phyloP scores from a whole-genome alignment of 768 basidiomycete species.

The Lactarius indigo region DNA sequence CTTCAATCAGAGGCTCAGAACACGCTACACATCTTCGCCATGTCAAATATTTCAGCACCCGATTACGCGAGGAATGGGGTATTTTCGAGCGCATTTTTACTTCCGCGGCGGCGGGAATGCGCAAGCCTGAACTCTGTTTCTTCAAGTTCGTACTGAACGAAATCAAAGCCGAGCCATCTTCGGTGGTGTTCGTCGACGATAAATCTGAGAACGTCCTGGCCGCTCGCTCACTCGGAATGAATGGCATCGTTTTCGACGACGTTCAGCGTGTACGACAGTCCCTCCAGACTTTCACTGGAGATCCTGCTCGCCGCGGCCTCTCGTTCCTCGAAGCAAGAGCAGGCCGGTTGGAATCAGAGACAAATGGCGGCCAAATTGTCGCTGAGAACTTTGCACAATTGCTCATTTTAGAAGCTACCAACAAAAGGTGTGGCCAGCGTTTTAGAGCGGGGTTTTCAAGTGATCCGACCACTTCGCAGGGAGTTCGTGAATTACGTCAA shows the following conservation, averaged over 20 bases:
- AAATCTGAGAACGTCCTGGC: conserved; percentile 56
- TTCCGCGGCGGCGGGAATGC: conserved; percentile 48
- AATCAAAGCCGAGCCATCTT: conserved; percentile 43
- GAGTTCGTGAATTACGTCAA: conserved; percentile 39
- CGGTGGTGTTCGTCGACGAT: conserved; percentile 57
- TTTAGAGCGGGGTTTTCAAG: background rate
- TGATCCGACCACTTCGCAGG: conserved; percentile 28
- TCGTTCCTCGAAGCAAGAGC: conserved; percentile 42
- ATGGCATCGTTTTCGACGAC: conserved; percentile 51
- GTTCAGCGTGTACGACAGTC: conserved; percentile 40
- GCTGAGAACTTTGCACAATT: conserved; percentile 59
- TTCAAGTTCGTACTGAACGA: conserved; percentile 47
- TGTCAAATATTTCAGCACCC: conserved; percentile 57
- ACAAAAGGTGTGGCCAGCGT: conserved; percentile 36
- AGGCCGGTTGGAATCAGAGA: conserved; percentile 43
- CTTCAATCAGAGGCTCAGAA: conserved; percentile 39
- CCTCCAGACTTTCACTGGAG: conserved; percentile 45
- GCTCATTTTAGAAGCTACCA: conserved; percentile 51
- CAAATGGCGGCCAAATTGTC: conserved; percentile 39
- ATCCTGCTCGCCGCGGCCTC: conserved; percentile 43
- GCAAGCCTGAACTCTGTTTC: conserved; percentile 54
- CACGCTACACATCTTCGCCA: conserved; percentile 45
- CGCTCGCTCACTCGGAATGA: conserved; percentile 53
- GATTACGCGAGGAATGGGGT: conserved; percentile 51
- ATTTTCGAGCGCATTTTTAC: conserved; percentile 51